phyloP scores from a whole-genome alignment of 208 protist species.

The Zelonia costaricensis region DNA sequence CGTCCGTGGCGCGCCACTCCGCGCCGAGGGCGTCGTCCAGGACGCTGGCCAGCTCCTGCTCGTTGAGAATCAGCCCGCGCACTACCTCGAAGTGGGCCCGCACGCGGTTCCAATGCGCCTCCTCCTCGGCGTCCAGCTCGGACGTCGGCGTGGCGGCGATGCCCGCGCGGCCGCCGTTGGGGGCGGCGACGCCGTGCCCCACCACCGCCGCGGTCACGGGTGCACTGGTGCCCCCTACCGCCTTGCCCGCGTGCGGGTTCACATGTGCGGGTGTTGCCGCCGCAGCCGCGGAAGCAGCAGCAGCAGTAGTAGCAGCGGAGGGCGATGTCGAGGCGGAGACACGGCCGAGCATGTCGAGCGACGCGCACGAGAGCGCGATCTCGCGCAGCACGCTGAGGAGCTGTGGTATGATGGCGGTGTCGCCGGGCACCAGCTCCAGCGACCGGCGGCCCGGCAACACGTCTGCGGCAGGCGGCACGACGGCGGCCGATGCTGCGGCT shows the following conservation, averaged over 20 bases:
- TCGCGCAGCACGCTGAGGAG: constrained; percentile 49
- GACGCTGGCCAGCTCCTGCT: constrained; percentile 37
- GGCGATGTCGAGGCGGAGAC: neutral
- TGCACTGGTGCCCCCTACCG: neutral
- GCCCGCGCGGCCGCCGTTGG: neutral
- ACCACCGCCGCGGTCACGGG: neutral
- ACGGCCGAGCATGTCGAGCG: constrained; percentile 32
- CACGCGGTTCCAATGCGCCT: constrained; percentile 51
- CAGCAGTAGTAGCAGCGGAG: neutral
- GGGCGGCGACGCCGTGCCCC: neutral
- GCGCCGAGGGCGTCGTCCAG: constrained; percentile 38
- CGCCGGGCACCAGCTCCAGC: constrained; percentile 49
- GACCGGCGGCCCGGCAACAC: neutral
- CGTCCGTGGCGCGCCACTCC: constrained; percentile 31
- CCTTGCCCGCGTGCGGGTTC: no score
- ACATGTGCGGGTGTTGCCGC: neutral
- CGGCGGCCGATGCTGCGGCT: neutral
- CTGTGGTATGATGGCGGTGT: constrained; percentile 27
- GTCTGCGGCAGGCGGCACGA: neutral
- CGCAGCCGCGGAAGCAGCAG: neutral
- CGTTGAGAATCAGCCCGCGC: constrained; percentile 39
- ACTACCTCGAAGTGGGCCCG: constrained; percentile 35
- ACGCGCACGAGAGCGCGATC: constrained; percentile 45
- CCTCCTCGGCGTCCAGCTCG: constrained; percentile 9
- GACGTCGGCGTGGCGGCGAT: neutral